These are phyloP conservation scores for Juncus inflexus DNA, from an alignment of 176 grass and related monocot species.

Conservation along the genomic window DNA sequence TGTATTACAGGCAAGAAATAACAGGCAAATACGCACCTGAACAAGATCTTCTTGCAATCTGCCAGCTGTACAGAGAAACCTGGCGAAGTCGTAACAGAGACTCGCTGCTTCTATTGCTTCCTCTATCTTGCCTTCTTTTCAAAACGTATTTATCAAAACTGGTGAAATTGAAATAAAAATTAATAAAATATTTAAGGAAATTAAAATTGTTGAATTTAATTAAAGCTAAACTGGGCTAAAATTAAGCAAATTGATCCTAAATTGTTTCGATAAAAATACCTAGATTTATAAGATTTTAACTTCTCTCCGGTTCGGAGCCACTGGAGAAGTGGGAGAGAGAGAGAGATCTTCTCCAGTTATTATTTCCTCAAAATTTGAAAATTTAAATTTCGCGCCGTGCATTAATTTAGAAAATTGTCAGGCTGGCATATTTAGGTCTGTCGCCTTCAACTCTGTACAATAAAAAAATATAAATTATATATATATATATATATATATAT, in stretches of 20 bases:
- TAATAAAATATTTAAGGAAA: too few relatives aligned
- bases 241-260: too few relatives aligned
- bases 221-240: too few relatives aligned
- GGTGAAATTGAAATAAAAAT: too few relatives aligned
- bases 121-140: slow-evolving; percentile 87
- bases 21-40: slow-evolving; percentile 59
- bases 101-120: slow-evolving; percentile 74
- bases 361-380: slow-evolving; percentile 76
- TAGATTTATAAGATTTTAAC: slow-evolving; percentile 83
- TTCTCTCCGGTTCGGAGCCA: slow-evolving; percentile 84
- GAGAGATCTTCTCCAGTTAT: slow-evolving; percentile 88
- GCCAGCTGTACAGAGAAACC: slow-evolving; percentile 88
- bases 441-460: slow-evolving; percentile 77
- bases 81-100: slow-evolving; percentile 94
- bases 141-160: slow-evolving; percentile 90
- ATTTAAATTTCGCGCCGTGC: slow-evolving; percentile 76
- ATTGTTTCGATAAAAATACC: slow-evolving; percentile 50
- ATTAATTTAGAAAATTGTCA: slow-evolving; percentile 92
- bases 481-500: too few relatives aligned
- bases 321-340: slow-evolving; percentile 87
- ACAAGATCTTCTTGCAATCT: slow-evolving; percentile 84
- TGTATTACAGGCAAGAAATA: too few relatives aligned
- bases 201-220: too few relatives aligned
- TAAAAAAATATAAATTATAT: too few relatives aligned
- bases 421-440: slow-evolving; percentile 83